Evolutionary conservation across 495 filamentous ascomycete genomes (phyloP).

Genomic region (Penicillium mononematosum): DNA sequence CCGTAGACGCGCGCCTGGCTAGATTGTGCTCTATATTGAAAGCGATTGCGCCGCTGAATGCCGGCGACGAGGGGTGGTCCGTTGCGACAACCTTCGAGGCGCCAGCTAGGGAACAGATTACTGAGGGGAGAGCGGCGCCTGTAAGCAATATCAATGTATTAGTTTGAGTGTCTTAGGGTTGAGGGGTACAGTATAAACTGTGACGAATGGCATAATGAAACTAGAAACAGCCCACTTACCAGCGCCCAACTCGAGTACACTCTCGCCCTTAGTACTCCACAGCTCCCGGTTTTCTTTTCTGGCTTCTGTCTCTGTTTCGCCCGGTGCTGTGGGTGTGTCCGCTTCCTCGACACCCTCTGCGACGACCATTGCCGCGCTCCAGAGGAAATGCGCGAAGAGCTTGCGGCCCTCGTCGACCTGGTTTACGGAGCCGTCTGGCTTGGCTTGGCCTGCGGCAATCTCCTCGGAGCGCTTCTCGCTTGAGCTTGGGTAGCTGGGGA

Average conservation of each 20-base stretch:
- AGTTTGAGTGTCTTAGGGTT: neutral
- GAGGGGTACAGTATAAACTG: neutral
- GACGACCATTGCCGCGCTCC: constrained; percentile 76
- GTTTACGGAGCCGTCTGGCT: constrained; percentile 18
- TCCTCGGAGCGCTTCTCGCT: constrained; percentile 23
- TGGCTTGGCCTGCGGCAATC: constrained; percentile 18
- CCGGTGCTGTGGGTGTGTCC: constrained; percentile 6
- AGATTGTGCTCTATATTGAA: constrained; percentile 62
- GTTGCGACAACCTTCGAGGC: constrained; percentile 64
- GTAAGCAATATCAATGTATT: constrained; percentile 21
- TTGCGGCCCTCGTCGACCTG: constrained; percentile 53
- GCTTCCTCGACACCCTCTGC: constrained; percentile 64
- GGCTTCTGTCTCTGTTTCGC: neutral
- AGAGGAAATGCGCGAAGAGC: constrained; percentile 81
- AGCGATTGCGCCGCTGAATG: constrained; percentile 58
- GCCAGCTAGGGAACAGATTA: constrained; percentile 62
- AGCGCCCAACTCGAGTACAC: constrained; percentile 60
- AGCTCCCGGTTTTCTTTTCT: constrained; percentile 20
- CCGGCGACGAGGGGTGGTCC: constrained; percentile 73
- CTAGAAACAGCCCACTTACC: constrained; percentile 40
- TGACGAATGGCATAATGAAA: neutral
- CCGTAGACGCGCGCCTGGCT: constrained; percentile 17
- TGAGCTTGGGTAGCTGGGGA: constrained; percentile 40
- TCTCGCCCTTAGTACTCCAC: constrained; percentile 54
- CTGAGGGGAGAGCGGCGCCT: constrained; percentile 72